These are phyloP conservation scores for Mycena amicta DNA, from an alignment of 768 basidiomycete species.

Conservation along the genomic window DNA sequence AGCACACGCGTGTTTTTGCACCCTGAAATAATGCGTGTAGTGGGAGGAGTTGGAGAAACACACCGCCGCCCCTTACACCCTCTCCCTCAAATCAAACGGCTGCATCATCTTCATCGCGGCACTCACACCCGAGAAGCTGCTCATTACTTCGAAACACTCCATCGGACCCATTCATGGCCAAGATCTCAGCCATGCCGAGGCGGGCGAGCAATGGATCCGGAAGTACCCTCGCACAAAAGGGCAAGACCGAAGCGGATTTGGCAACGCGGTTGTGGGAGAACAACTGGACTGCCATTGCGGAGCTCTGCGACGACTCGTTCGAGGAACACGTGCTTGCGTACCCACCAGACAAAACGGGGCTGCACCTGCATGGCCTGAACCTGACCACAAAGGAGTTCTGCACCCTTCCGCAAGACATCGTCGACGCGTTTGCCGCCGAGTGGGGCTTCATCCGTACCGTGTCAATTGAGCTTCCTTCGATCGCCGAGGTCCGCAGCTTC, in stretches of 20 bases:
- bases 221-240: conserved; percentile 62
- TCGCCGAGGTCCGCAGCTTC: conserved; percentile 73
- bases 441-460: conserved; percentile 91
- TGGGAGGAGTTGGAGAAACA: conserved; percentile 74
- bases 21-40: conserved; percentile 39
- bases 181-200: conserved; percentile 71
- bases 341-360: conserved; percentile 78
- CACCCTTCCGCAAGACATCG: conserved; percentile 65
- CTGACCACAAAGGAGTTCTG: conserved; percentile 62
- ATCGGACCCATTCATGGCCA: conserved; percentile 57
- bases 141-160: conserved; percentile 93
- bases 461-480: conserved; percentile 56
- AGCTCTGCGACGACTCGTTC: conserved; percentile 97
- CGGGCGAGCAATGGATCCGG: conserved; percentile 82
- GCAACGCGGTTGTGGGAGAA: conserved; percentile 76
- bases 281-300: conserved; percentile 88
- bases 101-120: conserved; percentile 96
- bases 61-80: conserved; percentile 76
- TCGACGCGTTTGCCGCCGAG: conserved; percentile 80
- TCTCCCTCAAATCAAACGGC: conserved; percentile 93
- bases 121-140: conserved; percentile 68
- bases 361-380: conserved; percentile 94
- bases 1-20: not conserved
- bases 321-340: conserved; percentile 95
- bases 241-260: conserved; percentile 72